phyloP scores from a whole-genome alignment of 176 grass and related monocot genomes.

The Luzula sylvatica region DNA sequence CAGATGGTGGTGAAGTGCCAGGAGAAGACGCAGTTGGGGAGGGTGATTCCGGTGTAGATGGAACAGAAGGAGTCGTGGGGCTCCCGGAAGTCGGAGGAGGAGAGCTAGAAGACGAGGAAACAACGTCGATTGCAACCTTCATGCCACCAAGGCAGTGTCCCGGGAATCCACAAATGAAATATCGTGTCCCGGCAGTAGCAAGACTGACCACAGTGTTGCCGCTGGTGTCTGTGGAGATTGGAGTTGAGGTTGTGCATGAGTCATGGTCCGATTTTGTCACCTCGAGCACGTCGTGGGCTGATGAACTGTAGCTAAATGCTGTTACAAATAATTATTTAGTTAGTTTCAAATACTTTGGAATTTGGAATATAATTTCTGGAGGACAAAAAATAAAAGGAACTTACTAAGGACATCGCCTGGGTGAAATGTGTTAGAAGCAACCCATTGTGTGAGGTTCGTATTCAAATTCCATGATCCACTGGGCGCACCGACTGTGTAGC shows the following conservation, averaged over 20 bases:
- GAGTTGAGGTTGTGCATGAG: conserved; percentile 36
- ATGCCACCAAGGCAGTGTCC: conserved; percentile 55
- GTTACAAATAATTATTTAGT: conserved; percentile 1
- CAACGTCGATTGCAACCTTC: conserved; percentile 48
- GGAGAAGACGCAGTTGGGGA: background rate
- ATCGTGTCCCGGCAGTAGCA: conserved; percentile 26
- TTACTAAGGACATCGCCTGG: conserved; percentile 52
- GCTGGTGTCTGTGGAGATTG: conserved; percentile 28
- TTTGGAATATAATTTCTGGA: no score
- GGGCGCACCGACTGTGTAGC: conserved; percentile 56
- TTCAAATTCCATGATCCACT: conserved; percentile 55
- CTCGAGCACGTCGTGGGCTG: conserved; percentile 66
- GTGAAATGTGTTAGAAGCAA: conserved; percentile 27
- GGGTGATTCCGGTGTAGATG: background rate
- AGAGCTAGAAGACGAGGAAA: conserved; percentile 1
- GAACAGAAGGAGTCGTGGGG: background rate
- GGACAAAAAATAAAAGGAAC: background rate
- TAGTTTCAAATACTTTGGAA: background rate
- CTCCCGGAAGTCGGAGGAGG: background rate
- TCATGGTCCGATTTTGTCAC: conserved; percentile 32
- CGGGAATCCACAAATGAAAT: conserved; percentile 70
- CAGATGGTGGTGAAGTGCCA: background rate
- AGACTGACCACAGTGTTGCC: conserved; percentile 58
- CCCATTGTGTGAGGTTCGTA: conserved; percentile 57
- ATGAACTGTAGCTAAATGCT: conserved; percentile 49